Percentiles rank a stretch among this genome's conserved stretches.
Conservation (phyloP, 2,329 filamentous ascomycete species). For the Stemphylium vesicarium region DNA sequence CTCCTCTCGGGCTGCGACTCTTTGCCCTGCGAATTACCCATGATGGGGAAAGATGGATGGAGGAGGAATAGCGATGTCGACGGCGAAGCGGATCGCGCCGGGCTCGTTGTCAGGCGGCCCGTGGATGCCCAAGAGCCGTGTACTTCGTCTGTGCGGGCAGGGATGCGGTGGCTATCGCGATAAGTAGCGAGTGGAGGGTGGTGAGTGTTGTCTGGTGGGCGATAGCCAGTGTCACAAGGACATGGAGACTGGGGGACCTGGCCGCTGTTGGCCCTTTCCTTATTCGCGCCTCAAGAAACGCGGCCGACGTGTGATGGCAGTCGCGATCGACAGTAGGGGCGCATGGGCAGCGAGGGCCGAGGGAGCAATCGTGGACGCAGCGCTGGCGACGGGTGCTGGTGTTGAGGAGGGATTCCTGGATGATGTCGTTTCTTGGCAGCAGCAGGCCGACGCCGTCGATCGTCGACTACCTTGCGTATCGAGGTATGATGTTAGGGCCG, state of each 20-base stretch:
- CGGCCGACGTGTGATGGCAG: slow-evolving; percentile 12
- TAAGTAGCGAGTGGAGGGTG: slow-evolving; percentile 20
- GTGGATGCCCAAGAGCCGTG: slow-evolving; percentile 26
- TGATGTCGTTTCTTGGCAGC: slow-evolving; percentile 37
- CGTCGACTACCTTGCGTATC: slow-evolving; percentile 19
- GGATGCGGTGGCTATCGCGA: slow-evolving; percentile 22
- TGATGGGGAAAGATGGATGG: slow-evolving; percentile 21
- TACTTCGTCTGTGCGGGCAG: slow-evolving; percentile 18
- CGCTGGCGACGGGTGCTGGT: slow-evolving; percentile 6
- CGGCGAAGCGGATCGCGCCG: slow-evolving; percentile 26
- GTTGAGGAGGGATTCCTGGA: slow-evolving; percentile 21
- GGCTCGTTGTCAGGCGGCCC: slow-evolving; percentile 21
- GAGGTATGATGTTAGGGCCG: slow-evolving; percentile 24
- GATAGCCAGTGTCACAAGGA: slow-evolving; percentile 49
- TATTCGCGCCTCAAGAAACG: slow-evolving; percentile 22
- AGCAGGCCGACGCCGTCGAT: slow-evolving; percentile 13
- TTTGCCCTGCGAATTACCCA: slow-evolving; percentile 59
- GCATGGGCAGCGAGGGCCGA: slow-evolving; percentile 20
- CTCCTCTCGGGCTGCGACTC: slow-evolving; percentile 50
- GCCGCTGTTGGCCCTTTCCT: slow-evolving; percentile 15
- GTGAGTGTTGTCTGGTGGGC: slow-evolving; percentile 21
- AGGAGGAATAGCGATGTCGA: slow-evolving; percentile 9
- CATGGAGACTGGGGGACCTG: slow-evolving; percentile 37
- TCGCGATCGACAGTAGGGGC: slow-evolving; percentile 17
- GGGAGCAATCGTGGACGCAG: slow-evolving; percentile 8